Percentiles rank a stretch among this genome's conserved stretches.
Conservation (phyloP, 306 rosid genomes). For the Malus sieversii region DNA sequence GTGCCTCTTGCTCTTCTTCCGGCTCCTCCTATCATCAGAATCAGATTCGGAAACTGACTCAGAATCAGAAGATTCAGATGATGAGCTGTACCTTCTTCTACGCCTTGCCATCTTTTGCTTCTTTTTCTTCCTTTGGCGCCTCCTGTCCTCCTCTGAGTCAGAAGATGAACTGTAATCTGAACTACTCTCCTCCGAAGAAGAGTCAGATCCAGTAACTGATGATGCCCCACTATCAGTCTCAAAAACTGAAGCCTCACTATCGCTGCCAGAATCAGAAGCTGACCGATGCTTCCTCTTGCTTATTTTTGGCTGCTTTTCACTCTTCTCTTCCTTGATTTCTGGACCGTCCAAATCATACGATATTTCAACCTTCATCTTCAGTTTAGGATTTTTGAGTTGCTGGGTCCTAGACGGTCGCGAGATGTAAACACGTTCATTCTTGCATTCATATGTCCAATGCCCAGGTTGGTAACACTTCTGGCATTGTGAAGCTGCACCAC, state of each 20-base stretch:
- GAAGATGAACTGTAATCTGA: constrained; percentile 66
- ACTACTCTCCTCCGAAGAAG: constrained; percentile 65
- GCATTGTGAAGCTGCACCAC: constrained; percentile 66
- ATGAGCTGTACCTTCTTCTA: constrained; percentile 56
- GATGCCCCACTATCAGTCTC: constrained; percentile 82
- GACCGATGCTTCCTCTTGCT: constrained; percentile 69
- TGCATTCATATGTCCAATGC: constrained; percentile 97
- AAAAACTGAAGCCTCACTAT: constrained; percentile 87
- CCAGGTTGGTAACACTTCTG: constrained; percentile 86
- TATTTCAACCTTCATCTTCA: constrained; percentile 53
- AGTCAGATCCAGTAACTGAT: constrained; percentile 67
- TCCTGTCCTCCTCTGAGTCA: constrained; percentile 79
- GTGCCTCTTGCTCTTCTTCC: constrained; percentile 61
- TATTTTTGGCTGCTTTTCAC: constrained; percentile 39
- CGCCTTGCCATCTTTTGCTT: constrained; percentile 56
- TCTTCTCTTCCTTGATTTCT: constrained; percentile 36
- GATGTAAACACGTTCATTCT: constrained; percentile 87
- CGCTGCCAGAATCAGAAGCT: constrained; percentile 54
- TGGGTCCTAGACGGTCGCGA: constrained; percentile 93
- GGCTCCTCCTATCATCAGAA: constrained; percentile 56
- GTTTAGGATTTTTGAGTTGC: constrained; percentile 81
- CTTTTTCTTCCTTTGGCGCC: constrained; percentile 58
- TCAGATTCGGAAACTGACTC: constrained; percentile 70
- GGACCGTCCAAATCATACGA: constrained; percentile 51
- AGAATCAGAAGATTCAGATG: constrained; percentile 70